These are phyloP conservation scores for Penicillium steckii DNA, from an alignment of 495 filamentous ascomycete species.

Conservation along the genomic window DNA sequence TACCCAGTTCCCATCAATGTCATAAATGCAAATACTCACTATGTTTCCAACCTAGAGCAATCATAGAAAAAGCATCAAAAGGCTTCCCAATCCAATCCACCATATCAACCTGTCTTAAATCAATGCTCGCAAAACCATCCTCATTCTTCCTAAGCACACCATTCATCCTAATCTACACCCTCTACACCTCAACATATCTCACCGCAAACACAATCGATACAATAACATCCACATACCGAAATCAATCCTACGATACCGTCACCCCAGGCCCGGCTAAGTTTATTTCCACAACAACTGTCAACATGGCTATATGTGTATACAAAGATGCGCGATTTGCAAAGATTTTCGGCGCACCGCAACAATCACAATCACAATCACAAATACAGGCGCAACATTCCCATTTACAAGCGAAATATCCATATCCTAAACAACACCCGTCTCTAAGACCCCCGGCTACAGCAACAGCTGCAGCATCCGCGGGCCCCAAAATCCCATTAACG, in stretches of 20 bases:
- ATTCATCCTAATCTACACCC: conserved; percentile 80
- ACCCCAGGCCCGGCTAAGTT: conserved; percentile 82
- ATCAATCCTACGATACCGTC: conserved; percentile 55
- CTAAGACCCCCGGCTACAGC: conserved; percentile 44
- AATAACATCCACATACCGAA: conserved; percentile 60
- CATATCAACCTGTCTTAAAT: conserved; percentile 59
- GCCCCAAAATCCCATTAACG: conserved; percentile 37
- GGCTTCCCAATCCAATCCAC: conserved; percentile 67
- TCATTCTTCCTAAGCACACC: conserved; percentile 74
- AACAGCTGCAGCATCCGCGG: conserved; percentile 14
- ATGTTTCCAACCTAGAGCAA: conserved; percentile 54
- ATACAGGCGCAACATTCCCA: background rate
- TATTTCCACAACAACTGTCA: conserved; percentile 74
- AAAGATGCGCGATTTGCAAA: conserved; percentile 87
- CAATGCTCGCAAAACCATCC: conserved; percentile 67
- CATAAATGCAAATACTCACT: conserved; percentile 1
- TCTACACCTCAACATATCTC: conserved; percentile 90
- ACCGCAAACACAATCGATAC: conserved; percentile 91
- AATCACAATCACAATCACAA: background rate
- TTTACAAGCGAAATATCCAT: no score
- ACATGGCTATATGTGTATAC: conserved; percentile 88
- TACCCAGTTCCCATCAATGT: no score
- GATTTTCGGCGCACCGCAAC: conserved; percentile 62
- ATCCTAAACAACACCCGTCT: conserved; percentile 46
- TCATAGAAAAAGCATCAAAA: conserved; percentile 94